Conservation (phyloP, 768 basidiomycete species). For the Pleurotus platypus region DNA sequence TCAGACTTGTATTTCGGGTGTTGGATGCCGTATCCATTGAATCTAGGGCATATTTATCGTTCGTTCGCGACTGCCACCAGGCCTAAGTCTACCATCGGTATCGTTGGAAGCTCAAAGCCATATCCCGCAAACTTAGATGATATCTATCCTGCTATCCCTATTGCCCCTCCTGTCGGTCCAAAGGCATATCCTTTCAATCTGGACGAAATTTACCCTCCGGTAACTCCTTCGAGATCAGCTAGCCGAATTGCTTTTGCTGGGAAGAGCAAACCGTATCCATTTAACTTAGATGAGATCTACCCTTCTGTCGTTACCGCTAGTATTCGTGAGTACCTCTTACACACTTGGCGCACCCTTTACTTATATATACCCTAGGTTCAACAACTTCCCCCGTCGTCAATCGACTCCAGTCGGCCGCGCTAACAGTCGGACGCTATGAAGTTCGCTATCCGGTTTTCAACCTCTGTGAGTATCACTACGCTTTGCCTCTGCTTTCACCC, state of each 20-base stretch:
- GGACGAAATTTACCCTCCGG: not conserved
- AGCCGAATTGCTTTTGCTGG: not conserved
- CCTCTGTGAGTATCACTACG: constrained; percentile 14
- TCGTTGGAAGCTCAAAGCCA: constrained; percentile 13
- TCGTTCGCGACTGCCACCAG: not conserved
- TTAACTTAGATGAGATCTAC: constrained; percentile 29
- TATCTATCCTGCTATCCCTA: not conserved
- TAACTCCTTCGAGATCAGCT: not conserved
- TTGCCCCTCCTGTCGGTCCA: not conserved
- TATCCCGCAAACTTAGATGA: constrained; percentile 30
- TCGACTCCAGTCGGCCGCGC: not conserved
- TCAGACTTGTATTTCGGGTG: too few relatives aligned
- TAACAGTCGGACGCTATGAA: not conserved
- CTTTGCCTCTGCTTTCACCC: not conserved
- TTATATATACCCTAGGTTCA: constrained; percentile 26
- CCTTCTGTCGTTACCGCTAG: constrained; percentile 14
- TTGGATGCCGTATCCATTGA: too few relatives aligned
- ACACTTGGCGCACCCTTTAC: constrained; percentile 4
- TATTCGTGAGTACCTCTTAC: not conserved
- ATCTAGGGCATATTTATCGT: too few relatives aligned
- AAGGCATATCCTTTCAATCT: not conserved
- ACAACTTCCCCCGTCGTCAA: not conserved
- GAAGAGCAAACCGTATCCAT: constrained; percentile 29
- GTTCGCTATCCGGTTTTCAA: constrained; percentile 22
- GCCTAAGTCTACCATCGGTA: not conserved